Evolutionary conservation across 306 rosid genomes (phyloP).

Genomic region (Fragaria ananassa): DNA sequence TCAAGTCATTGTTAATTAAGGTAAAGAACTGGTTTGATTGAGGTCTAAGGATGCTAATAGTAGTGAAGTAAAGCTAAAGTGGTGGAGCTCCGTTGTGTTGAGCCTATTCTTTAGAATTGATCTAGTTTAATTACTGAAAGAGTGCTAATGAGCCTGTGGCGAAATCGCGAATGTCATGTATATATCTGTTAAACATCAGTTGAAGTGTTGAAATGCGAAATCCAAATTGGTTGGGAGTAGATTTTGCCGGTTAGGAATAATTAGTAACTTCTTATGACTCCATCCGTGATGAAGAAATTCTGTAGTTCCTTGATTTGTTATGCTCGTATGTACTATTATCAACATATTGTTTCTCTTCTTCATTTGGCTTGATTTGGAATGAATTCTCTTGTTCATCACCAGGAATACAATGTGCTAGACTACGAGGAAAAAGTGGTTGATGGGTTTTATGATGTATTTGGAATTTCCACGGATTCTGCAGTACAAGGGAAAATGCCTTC

Average conservation of each 20-base stretch:
- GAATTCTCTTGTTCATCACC: constrained; percentile 21
- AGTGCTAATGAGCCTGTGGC: background rate
- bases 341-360: background rate
- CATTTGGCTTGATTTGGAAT: constrained; percentile 30
- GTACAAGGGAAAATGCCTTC: constrained; percentile 93
- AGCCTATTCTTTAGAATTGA: background rate
- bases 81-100: background rate
- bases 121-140: background rate
- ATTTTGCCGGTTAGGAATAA: background rate
- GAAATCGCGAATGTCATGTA: background rate
- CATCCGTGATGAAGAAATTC: background rate
- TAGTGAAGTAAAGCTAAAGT: background rate
- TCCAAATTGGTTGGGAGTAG: background rate
- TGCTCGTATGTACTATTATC: constrained; percentile 8
- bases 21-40: background rate
- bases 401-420: constrained; percentile 92
- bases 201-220: background rate
- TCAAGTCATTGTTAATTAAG: background rate
- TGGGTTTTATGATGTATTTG: constrained; percentile 88
- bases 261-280: background rate
- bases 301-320: background rate
- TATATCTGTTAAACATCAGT: no score
- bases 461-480: constrained; percentile 57
- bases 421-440: constrained; percentile 84
- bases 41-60: background rate